Base-by-base conservation (phyloP, 139 green algal genomes). In the Picochlorum sp. region DNA sequence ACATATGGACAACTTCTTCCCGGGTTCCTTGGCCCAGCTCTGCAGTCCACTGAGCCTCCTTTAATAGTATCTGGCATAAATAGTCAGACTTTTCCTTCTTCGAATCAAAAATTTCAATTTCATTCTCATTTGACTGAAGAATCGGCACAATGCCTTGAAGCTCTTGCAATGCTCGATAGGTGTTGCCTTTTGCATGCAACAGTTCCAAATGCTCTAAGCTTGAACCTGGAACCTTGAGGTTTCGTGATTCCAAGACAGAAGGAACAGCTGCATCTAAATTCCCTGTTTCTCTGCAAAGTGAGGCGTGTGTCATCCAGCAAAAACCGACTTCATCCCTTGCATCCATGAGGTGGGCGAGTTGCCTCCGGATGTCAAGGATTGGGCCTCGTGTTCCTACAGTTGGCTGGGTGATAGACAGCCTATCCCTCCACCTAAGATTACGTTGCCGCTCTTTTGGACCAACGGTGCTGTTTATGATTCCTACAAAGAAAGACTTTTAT, bases 201-300 rank as follows among this genome's bases (percentile, higher is more conserved):
- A 97, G 83, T 77, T 88, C 85, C 54, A 85, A 83, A 8, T 71
- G 75, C 74, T 97, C 86, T 57, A 96, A 45, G 10, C 71, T 64
- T 4, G 81, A 77, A 13, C 70, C 72, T 0, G 80, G 66, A 16
- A 83, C 81, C 2, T 64, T 68, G 3, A 57, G 52, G 0, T 68
- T 62, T n/a, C 81, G 18, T 1, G 92, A 91, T 74, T 98, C 84
- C 30, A 96, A 82, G 3, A 86, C 74, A 1, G 90, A 85, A 0
- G 83, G 81, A 28, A 73, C 76, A 6, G 91, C 92, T 0, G 88
- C 86, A 49, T 97, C 89, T 34, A 82, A 76, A 67, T 97, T 86
- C 7, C 88, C 88, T 6, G 69, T 88, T 2, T 55, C 69, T 13
- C 91, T 69, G 76, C 85, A 95, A n/a, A 95, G 80, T 73, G 85